Evolutionary conservation across 768 basidiomycete genomes (phyloP).

Genomic region (Coprinopsis cinerea): DNA sequence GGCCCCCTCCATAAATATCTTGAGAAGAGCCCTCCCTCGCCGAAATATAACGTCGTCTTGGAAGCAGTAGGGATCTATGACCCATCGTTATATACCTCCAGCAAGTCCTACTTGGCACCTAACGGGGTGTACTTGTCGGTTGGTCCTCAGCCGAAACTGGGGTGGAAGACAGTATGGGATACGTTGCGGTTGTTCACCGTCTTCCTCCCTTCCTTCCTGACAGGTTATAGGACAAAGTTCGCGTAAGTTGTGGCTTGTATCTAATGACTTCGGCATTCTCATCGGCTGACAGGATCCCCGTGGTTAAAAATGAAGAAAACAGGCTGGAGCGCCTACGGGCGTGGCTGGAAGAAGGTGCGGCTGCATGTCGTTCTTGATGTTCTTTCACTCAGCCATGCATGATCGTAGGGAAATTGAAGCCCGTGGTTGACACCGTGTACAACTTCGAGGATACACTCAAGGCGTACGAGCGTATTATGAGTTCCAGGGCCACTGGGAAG

Average conservation of each 20-base stretch:
- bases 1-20: slow-evolving; percentile 43
- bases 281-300: background rate
- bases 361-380: background rate
- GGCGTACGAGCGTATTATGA: slow-evolving; percentile 60
- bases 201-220: slow-evolving; percentile 42
- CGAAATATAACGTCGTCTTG: slow-evolving; percentile 52
- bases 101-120: slow-evolving; percentile 47
- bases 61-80: slow-evolving; percentile 52
- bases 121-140: slow-evolving; percentile 49
- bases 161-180: slow-evolving; percentile 27
- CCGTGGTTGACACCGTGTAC: slow-evolving; percentile 54
- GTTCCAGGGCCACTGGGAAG: slow-evolving; percentile 55
- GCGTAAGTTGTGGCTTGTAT: slow-evolving; percentile 33
- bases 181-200: slow-evolving; percentile 28
- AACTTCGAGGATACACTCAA: slow-evolving; percentile 48
- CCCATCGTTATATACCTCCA: slow-evolving; percentile 42
- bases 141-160: slow-evolving; percentile 39
- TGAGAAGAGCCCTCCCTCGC: slow-evolving; percentile 34
- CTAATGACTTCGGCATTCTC: no score
- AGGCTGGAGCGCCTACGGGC: slow-evolving; percentile 24
- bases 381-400: background rate
- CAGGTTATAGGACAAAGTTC: slow-evolving; percentile 44
- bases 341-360: slow-evolving; percentile 37
- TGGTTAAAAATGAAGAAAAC: slow-evolving; percentile 20
- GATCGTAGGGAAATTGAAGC: slow-evolving; percentile 40